Base-by-base conservation (phyloP, 176 grass and related monocot genomes). In the Lolium rigidum region DNA sequence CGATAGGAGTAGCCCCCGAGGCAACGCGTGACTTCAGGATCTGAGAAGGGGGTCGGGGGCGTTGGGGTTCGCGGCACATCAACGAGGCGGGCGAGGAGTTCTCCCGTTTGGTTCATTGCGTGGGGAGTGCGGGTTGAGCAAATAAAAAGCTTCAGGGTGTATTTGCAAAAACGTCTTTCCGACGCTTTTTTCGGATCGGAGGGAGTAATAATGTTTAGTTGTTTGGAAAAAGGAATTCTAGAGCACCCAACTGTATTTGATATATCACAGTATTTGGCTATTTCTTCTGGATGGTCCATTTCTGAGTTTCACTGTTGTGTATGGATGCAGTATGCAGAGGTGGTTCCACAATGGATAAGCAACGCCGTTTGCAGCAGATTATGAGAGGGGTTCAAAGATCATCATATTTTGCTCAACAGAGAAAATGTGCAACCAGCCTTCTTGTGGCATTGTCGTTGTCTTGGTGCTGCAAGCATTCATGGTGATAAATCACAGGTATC, bases 401-500 rank as follows among this genome's bases (percentile, higher is more conserved):
- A 28, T 28, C 26, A 28, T 28, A 28, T 28, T 28, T 28, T 28
- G 26, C 26, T 28, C 26, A 28, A 28, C 26, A 28, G 26, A 28
- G 26, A 28, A 28, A 28, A 28, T 28, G 2, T 28, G 26, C 26
- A 28, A 28, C 26, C 26, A 28, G 79, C 84, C 96, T 78, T 88
- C 93, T 47, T 92, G 88, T 39, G 63, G 80, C 20, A 89, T 96
- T 74, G 91, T 72, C 92, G 97, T 38, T 84, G 82, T 73, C 95
- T 98, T 80, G 92, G 90, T 83, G 94, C 93, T 77, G 81, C 89
- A 87, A 91, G 93, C 50, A 98, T 98, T 49, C 93, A 95, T 7
- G 97, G 97, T 9, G 92, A 95, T 75, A 98, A 98, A 74, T 98
- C 97, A 7, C 97, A 92, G 97, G 79, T 94, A 98, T 84, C 83